phyloP scores from a whole-genome alignment of 73 alveolate species.

The Tetrahymena thermophila region DNA sequence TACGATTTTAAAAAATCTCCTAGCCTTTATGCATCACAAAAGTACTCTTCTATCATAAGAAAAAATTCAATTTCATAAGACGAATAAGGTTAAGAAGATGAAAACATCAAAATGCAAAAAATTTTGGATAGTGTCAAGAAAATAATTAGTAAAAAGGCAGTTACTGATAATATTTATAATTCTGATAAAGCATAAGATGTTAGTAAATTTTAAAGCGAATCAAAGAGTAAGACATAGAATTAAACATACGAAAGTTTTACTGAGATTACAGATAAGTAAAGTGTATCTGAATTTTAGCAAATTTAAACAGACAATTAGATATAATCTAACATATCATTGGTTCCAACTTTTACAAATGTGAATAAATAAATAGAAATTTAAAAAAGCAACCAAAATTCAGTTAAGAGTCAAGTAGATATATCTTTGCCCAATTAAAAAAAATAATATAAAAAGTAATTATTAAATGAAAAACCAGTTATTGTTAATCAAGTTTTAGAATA shows the following conservation, averaged over 20 bases:
- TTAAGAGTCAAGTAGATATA: background rate
- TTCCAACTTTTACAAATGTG: background rate
- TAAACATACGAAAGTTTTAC: background rate
- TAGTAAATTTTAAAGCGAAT: background rate
- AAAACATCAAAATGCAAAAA: background rate
- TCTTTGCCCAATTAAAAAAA: background rate
- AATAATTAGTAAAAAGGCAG: background rate
- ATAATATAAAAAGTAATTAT: too few species aligned
- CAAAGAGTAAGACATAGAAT: background rate
- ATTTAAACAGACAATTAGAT: background rate
- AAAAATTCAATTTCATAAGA: background rate
- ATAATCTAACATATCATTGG: background rate
- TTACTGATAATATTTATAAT: background rate
- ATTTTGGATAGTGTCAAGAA: background rate
- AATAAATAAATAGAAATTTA: background rate
- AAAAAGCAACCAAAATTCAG: background rate
- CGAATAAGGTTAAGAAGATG: background rate
- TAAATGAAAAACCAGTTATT: background rate
- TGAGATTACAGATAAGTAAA: background rate
- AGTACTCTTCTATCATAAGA: background rate
- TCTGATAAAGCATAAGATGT: background rate
- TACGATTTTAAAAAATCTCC: background rate
- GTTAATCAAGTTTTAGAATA: background rate
- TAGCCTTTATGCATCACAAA: background rate
- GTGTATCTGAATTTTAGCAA: background rate